A percentile compares a stretch with the other conserved stretches of the same genome.
phyloP scores from a whole-genome alignment of 2,329 filamentous ascomycete species.

The Trichoderma hamatum region DNA sequence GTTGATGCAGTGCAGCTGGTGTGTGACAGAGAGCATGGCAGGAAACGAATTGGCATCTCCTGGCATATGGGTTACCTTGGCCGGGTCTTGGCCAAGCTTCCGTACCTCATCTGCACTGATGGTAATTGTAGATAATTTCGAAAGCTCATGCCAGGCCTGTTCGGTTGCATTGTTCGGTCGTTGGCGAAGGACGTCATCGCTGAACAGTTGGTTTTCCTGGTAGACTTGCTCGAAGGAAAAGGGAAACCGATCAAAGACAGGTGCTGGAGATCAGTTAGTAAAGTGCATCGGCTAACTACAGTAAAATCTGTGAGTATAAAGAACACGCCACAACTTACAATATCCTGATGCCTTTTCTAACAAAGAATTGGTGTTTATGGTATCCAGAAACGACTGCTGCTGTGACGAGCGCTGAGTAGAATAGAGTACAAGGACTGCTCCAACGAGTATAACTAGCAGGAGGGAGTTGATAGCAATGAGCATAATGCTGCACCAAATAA shows the following conservation, averaged over 20 bases:
- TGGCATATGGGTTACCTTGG: not conserved
- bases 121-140: not conserved
- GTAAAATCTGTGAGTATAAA: not conserved
- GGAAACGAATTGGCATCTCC: not conserved
- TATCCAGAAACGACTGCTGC: not conserved
- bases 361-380: not conserved
- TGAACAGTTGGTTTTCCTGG: not conserved
- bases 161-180: not conserved
- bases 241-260: not conserved
- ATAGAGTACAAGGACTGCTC: not conserved
- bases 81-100: not conserved
- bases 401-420: not conserved
- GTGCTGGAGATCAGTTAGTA: not conserved
- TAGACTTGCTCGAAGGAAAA: not conserved
- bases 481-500: conserved; percentile 1
- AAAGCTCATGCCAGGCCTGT: not conserved
- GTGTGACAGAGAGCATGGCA: not conserved
- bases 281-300: not conserved
- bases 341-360: not conserved
- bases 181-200: not conserved
- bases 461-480: not conserved
- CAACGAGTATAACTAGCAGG: not conserved
- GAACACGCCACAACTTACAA: not conserved
- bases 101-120: not conserved
- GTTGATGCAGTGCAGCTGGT: not conserved